Evolutionary conservation across 2,329 filamentous ascomycete genomes (phyloP).

Genomic region (Xylaria sp.): DNA sequence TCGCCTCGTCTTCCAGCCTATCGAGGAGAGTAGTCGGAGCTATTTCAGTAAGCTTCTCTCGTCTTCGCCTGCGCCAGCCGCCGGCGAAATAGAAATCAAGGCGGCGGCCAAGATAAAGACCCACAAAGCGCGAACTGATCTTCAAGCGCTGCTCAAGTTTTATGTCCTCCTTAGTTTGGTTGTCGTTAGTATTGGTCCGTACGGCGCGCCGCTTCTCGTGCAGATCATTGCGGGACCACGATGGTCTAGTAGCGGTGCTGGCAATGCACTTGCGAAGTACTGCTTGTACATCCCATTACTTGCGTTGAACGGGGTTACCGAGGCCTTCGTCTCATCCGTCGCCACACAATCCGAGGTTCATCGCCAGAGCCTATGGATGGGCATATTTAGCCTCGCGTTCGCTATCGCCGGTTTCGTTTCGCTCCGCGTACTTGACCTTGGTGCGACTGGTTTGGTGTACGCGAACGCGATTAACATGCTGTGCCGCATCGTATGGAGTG

Average conservation of each 20-base stretch:
- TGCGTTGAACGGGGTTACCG: constrained; percentile 89
- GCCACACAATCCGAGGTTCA: constrained; percentile 81
- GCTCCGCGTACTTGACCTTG: constrained; percentile 74
- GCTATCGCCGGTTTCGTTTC: constrained; percentile 79
- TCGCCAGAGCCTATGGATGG: constrained; percentile 85
- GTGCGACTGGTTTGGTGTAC: constrained; percentile 82
- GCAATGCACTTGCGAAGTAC: constrained; percentile 79
- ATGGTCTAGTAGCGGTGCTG: constrained; percentile 81
- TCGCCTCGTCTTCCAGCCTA: constrained; percentile 89
- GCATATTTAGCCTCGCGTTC: constrained; percentile 80
- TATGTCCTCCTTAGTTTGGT: constrained; percentile 81
- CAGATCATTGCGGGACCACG: constrained; percentile 78
- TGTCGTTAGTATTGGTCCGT: constrained; percentile 77
- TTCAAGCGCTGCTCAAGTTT: constrained; percentile 73
- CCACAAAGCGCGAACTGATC: constrained; percentile 60
- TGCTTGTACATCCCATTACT: constrained; percentile 94
- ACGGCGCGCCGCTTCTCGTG: constrained; percentile 78
- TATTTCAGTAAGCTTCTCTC: constrained; percentile 85
- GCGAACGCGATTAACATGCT: constrained; percentile 93
- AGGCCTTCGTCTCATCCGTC: constrained; percentile 92
- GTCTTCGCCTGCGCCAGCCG: constrained; percentile 44
- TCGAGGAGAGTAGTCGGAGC: constrained; percentile 92
- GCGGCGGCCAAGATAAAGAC: constrained; percentile 46
- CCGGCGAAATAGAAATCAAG: constrained; percentile 10
- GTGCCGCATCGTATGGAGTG: constrained; percentile 85